phyloP scores from a whole-genome alignment of 2,329 filamentous ascomycete genomes.

The Magnaporthales sp. region DNA sequence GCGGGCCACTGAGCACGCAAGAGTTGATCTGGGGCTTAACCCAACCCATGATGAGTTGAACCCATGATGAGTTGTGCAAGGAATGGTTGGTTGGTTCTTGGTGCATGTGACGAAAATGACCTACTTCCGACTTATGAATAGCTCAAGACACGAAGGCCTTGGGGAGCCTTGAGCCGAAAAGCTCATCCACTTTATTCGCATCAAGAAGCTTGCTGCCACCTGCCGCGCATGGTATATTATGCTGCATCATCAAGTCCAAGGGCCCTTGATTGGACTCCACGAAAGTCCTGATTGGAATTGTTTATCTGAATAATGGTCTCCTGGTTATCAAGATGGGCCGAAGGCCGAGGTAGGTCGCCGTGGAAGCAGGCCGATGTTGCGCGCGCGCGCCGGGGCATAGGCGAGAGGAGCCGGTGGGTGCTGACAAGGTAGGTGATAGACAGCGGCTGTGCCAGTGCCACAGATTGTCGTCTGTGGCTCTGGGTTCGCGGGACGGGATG shows the following conservation, averaged over 20 bases:
- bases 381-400: not conserved
- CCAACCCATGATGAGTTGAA: not conserved
- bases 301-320: not conserved
- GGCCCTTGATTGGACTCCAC: not conserved
- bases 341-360: not conserved
- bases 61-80: not conserved
- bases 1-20: not conserved
- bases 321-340: not conserved
- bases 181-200: not conserved
- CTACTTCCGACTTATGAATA: not conserved
- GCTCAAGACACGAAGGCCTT: not conserved
- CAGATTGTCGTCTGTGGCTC: not conserved
- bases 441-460: not conserved
- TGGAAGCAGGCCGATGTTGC: not conserved
- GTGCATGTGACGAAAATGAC: not conserved
- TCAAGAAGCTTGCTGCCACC: not conserved
- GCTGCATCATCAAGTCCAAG: not conserved
- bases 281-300: not conserved
- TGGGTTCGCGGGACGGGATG: not conserved
- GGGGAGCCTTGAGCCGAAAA: not conserved
- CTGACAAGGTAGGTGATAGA: not conserved
- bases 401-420: not conserved
- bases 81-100: not conserved
- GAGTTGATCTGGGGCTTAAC: not conserved
- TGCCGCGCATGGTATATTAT: not conserved